phyloP scores from a whole-genome alignment of 1,284 basidiomycete genomes.

The Tetrapyrgos nigripes region DNA sequence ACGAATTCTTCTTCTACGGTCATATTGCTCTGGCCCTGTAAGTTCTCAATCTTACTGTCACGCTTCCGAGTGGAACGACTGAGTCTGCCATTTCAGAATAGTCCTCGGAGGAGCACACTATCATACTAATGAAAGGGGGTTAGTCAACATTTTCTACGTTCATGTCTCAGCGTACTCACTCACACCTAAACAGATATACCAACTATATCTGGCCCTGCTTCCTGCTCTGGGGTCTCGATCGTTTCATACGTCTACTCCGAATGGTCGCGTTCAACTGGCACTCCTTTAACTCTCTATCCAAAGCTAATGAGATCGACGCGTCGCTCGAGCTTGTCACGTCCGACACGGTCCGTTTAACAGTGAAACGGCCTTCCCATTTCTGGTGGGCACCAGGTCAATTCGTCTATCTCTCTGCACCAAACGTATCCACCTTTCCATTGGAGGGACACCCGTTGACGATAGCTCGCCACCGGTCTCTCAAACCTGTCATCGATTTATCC shows the following conservation, averaged over 20 bases:
- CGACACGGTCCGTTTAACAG: slow-evolving; percentile 55
- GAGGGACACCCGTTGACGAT: slow-evolving; percentile 67
- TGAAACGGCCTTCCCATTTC: slow-evolving; percentile 47
- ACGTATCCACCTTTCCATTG: slow-evolving; percentile 45
- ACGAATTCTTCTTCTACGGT: slow-evolving; percentile 52
- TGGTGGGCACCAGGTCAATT: slow-evolving; percentile 67
- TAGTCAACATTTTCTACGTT: not conserved
- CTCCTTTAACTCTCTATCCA: slow-evolving; percentile 38
- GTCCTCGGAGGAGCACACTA: slow-evolving; percentile 46
- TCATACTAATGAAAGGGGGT: slow-evolving; percentile 38
- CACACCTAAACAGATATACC: not conserved
- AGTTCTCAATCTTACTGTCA: slow-evolving; percentile 20
- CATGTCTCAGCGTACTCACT: too few relatives aligned
- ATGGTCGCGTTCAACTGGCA: slow-evolving; percentile 58
- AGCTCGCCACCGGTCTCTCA: slow-evolving; percentile 32
- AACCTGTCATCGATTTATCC: not conserved
- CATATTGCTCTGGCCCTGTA: slow-evolving; percentile 50
- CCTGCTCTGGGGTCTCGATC: slow-evolving; percentile 71
- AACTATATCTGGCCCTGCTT: slow-evolving; percentile 60
- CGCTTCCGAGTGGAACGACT: not conserved
- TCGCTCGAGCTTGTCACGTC: slow-evolving; percentile 52
- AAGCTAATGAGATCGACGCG: slow-evolving; percentile 39
- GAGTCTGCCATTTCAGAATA: slow-evolving; percentile 33
- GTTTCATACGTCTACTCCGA: slow-evolving; percentile 56
- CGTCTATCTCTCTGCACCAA: slow-evolving; percentile 56